Base-by-base conservation (phyloP, 495 filamentous ascomycete species). In the Aspergillus taichungensis region DNA sequence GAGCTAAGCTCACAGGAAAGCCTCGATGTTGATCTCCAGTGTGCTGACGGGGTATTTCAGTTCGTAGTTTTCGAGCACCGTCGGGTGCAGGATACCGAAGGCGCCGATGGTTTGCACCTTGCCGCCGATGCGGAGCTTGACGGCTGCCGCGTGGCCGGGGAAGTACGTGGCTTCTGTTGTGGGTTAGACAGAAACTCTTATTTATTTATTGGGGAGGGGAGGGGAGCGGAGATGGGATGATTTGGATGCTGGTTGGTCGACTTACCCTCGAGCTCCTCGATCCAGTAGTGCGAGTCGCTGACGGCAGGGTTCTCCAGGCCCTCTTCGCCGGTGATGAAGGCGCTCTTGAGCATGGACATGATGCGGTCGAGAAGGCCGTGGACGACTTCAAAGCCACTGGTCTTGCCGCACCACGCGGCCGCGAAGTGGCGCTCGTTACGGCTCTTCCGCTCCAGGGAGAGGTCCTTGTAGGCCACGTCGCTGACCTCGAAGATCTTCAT, bases 341-440 rank as follows among this genome's bases (percentile, higher is more conserved):
- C 78, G 18, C 76, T 81, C 54, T 85, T 85, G 38, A 99, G 74
- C 94, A 99, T 97, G 34, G 84, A 69, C 78, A 99, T 83, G 45
- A 96, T 69, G 11, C 92, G 82, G 59, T 97, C 92, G 27, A 99
- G 63, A 50, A 99, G 71, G 40, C 92, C 94, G 70, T 97, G 94
- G 6, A 99, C 88, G 40, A 94, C 69, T 65, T 99, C 94, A 66
- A 99, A 99, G 12, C 92, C 92, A 51, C 83, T 87, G n/a, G 77
- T 85, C 77, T 94, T 95, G 50, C 89, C 91, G 61, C 87, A 92
- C 74, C 82, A 95, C 0, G 89, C 89, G n/a, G 88, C 92, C 12
- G 87, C 89, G 66, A 94, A 95, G 64, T 90, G 91, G 18, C 90
- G 68, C 75, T 96, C 89, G 57, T 99, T 99, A 48, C 88, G 73